These are phyloP conservation scores for Colletotrichum liriopes DNA, from an alignment of 2,329 filamentous ascomycete species.

Conservation along the genomic window DNA sequence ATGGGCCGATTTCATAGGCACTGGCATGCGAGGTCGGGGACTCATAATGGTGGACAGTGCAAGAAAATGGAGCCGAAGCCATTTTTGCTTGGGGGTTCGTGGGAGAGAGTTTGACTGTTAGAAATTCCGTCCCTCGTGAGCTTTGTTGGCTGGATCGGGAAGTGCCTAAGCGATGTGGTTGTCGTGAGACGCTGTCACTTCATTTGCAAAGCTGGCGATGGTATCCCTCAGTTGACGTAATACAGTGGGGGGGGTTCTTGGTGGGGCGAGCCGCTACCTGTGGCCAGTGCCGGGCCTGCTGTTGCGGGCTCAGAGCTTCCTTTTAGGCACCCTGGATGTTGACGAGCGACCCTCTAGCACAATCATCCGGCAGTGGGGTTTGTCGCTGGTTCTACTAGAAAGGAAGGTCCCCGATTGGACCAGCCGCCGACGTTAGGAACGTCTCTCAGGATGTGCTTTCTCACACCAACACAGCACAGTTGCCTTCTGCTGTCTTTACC, in stretches of 20 bases:
- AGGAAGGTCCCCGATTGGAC: constrained; percentile 25
- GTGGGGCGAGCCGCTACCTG: background rate
- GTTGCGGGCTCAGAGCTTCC: background rate
- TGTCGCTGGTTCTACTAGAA: background rate
- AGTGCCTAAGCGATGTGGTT: background rate
- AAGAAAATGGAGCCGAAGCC: constrained; percentile 45
- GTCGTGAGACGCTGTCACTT: background rate
- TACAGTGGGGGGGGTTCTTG: constrained; percentile 1
- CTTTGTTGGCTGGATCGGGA: background rate
- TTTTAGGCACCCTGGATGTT: background rate
- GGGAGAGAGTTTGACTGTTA: background rate
- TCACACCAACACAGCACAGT: background rate
- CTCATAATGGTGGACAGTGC: constrained; percentile 63
- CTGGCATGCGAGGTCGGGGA: constrained; percentile 58
- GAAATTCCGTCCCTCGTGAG: background rate
- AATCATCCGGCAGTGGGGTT: background rate
- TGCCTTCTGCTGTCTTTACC: background rate
- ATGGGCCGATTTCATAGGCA: constrained; percentile 64
- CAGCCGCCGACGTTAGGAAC: background rate
- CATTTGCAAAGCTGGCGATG: background rate
- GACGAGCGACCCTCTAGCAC: background rate
- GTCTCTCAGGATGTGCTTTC: constrained; percentile 6
- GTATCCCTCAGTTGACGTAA: constrained; percentile 15
- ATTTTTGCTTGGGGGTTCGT: background rate
- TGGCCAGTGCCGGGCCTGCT: background rate